Evolutionary conservation across 768 basidiomycete genomes (phyloP).

Genomic region (Tricholoma terreum): DNA sequence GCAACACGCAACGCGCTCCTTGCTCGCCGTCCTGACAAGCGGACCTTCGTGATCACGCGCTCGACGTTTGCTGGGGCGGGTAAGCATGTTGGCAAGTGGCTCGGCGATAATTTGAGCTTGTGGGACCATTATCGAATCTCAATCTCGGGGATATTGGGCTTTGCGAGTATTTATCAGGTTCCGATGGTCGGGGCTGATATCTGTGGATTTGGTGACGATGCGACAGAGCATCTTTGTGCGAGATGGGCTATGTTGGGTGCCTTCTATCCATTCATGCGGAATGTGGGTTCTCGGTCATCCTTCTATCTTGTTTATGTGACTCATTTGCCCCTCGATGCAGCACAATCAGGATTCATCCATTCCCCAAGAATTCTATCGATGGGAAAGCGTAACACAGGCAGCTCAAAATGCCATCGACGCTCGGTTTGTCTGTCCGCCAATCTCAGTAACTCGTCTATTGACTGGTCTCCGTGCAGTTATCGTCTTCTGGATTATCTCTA

Average conservation of each 20-base stretch:
- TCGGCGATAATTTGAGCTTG: constrained; percentile 60
- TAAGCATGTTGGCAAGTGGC: constrained; percentile 67
- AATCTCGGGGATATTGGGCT: constrained; percentile 65
- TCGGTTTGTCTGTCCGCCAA: constrained; percentile 37
- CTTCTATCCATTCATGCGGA: constrained; percentile 79
- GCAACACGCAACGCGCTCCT: constrained; percentile 61
- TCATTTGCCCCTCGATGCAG: constrained; percentile 26
- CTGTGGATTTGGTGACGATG: constrained; percentile 61
- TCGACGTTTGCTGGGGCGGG: constrained; percentile 74
- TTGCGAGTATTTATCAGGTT: constrained; percentile 61
- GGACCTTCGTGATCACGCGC: constrained; percentile 67
- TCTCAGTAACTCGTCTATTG: background rate
- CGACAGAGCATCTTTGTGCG: constrained; percentile 67
- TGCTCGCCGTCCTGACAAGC: constrained; percentile 55
- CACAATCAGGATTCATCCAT: constrained; percentile 52
- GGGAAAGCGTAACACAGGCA: constrained; percentile 54
- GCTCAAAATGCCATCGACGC: constrained; percentile 60
- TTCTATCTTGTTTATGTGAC: background rate
- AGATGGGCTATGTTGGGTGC: constrained; percentile 78
- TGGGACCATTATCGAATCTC: constrained; percentile 60
- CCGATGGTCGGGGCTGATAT: constrained; percentile 80
- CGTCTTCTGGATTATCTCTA: constrained; percentile 71
- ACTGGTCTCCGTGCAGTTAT: constrained; percentile 37
- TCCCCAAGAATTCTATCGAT: constrained; percentile 68
- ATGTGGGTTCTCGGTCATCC: constrained; percentile 38